These are phyloP conservation scores for Ustilago cynodontis DNA, from an alignment of 1,284 basidiomycete species.

Conservation along the genomic window DNA sequence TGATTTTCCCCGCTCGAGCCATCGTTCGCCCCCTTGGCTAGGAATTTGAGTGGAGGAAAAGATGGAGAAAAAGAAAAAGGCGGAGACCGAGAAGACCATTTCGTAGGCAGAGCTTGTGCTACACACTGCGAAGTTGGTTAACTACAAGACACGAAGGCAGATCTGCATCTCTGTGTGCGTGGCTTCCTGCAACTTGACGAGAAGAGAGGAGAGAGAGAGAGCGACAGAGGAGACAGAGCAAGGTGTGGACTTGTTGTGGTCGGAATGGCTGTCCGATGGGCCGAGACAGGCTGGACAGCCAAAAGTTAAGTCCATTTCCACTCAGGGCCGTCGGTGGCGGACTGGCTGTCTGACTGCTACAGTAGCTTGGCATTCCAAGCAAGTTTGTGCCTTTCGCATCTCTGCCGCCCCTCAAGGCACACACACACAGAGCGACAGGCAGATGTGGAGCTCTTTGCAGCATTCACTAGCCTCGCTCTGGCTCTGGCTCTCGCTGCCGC, in stretches of 20 bases:
- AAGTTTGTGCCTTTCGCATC: slow-evolving; percentile 4
- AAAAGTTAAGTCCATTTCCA: slow-evolving; percentile 25
- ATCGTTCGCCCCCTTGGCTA: slow-evolving; percentile 11
- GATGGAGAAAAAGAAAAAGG: slow-evolving; percentile 3
- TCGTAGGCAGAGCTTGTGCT: not conserved
- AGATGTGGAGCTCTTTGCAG: slow-evolving; percentile 5
- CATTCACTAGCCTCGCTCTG: not conserved
- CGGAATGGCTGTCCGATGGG: slow-evolving; percentile 38
- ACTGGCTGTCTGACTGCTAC: slow-evolving; percentile 1
- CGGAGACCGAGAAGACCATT: slow-evolving; percentile 4
- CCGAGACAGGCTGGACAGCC: slow-evolving; percentile 19
- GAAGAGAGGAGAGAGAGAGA: not conserved
- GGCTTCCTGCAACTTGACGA: not conserved
- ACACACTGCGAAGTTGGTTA: not conserved
- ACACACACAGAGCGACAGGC: not conserved
- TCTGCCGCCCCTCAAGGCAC: not conserved
- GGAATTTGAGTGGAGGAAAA: slow-evolving; percentile 11
- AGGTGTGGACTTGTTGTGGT: not conserved
- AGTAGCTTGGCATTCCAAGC: slow-evolving; percentile 14
- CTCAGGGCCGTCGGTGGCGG: slow-evolving; percentile 22
- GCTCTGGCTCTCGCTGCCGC: slow-evolving; percentile 7
- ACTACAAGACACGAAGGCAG: not conserved
- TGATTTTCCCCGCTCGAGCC: slow-evolving; percentile 42
- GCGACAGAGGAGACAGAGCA: not conserved
- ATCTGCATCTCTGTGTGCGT: slow-evolving; percentile 2